These are phyloP conservation scores for Aaosphaeria pasadenensis DNA, from an alignment of 2,329 filamentous ascomycete genomes.

Conservation along the genomic window DNA sequence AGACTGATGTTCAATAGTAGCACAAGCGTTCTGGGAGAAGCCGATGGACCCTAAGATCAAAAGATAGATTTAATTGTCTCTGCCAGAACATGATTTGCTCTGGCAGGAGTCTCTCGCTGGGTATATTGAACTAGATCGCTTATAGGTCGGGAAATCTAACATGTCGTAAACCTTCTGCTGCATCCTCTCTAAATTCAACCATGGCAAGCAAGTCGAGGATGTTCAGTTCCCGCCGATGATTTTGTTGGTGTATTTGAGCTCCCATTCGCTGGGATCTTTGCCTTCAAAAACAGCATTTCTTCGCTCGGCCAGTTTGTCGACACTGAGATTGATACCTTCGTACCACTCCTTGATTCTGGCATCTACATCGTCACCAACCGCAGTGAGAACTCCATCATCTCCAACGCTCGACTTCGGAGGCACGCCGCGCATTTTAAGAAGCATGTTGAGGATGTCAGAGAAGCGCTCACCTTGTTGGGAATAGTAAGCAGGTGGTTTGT, in stretches of 20 bases:
- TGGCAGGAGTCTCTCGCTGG: too few relatives aligned
- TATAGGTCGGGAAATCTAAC: too few relatives aligned
- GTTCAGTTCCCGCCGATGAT: slow-evolving; percentile 18
- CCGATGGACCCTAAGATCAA: too few relatives aligned
- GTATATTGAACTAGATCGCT: too few relatives aligned
- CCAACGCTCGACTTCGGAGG: slow-evolving; percentile 34
- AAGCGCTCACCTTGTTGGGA: slow-evolving; percentile 58
- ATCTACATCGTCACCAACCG: slow-evolving; percentile 30
- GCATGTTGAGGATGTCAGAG: slow-evolving; percentile 55
- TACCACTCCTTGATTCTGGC: slow-evolving; percentile 36
- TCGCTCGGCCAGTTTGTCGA: slow-evolving; percentile 22
- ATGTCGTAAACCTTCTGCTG: too few relatives aligned
- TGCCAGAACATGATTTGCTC: too few relatives aligned
- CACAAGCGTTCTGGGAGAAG: too few relatives aligned
- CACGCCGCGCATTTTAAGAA: slow-evolving; percentile 56
- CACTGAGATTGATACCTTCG: slow-evolving; percentile 28
- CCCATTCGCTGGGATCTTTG: slow-evolving; percentile 33
- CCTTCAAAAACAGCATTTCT: slow-evolving; percentile 28
- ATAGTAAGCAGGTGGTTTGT: slow-evolving; percentile 51
- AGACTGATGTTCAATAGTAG: too few relatives aligned
- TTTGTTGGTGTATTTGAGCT: slow-evolving; percentile 35
- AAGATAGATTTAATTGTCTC: too few relatives aligned
- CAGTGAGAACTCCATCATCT: slow-evolving; percentile 32
- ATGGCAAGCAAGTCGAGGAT: too few relatives aligned
- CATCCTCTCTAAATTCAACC: too few relatives aligned